A percentile compares a stretch with the other conserved stretches of the same genome.
phyloP scores from a whole-genome alignment of 257 asterid genomes.

The Fraxinus anomala region DNA sequence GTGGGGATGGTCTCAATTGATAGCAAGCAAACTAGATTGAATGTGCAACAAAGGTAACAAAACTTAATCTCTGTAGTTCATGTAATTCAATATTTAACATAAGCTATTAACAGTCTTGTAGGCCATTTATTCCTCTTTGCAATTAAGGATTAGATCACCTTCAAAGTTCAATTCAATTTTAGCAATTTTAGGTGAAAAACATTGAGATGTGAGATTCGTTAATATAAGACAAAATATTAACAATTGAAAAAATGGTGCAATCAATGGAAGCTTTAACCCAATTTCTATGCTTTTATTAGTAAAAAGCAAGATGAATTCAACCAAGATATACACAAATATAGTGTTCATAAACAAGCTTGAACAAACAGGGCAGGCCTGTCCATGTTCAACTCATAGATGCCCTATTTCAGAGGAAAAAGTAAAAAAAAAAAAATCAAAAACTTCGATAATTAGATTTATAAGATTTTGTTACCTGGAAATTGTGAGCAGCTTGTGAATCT shows the following conservation, averaged over 20 bases:
- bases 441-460: neutral
- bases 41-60: neutral
- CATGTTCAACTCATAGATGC: no score
- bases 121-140: neutral
- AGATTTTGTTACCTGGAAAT: conserved; percentile 58
- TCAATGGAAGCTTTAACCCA: no score
- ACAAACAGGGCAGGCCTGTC: no score
- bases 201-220: no score
- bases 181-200: no score
- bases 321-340: no score
- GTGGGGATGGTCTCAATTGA: neutral
- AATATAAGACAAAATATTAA: no score
- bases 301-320: no score
- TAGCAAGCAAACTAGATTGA: neutral
- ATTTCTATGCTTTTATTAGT: no score
- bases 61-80: neutral
- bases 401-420: neutral
- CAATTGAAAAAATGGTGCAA: no score
- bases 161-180: neutral
- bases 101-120: neutral
- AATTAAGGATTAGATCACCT: neutral
- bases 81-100: neutral
- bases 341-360: no score
- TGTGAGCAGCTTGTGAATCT: conserved; percentile 77
- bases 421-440: neutral